These are phyloP conservation scores for Ascochyta clinopodiicola DNA, from an alignment of 2,329 filamentous ascomycete genomes.

Conservation along the genomic window DNA sequence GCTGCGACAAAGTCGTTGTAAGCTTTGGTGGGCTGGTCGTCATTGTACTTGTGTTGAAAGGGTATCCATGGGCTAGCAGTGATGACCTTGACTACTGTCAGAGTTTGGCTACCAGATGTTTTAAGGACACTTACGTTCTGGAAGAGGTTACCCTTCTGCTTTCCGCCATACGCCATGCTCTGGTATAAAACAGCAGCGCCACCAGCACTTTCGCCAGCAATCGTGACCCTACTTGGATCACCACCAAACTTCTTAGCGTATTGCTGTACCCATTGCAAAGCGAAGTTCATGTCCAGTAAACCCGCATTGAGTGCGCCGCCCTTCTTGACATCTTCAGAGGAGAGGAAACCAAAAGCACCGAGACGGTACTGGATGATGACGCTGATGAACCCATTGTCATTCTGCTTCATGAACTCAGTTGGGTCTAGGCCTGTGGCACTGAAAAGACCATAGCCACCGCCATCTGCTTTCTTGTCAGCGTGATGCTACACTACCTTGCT, in stretches of 20 bases:
- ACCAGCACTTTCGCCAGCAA: constrained; percentile 68
- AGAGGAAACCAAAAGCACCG: constrained; percentile 68
- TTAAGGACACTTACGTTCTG: constrained; percentile 33
- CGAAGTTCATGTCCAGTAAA: constrained; percentile 67
- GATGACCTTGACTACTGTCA: constrained; percentile 33
- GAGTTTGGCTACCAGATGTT: constrained; percentile 18
- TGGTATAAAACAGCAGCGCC: constrained; percentile 60
- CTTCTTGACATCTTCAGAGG: constrained; percentile 60
- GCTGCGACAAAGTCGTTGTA: constrained; percentile 40
- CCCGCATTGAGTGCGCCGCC: constrained; percentile 69
- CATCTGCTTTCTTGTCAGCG: constrained; percentile 46
- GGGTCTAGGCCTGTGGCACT: constrained; percentile 39
- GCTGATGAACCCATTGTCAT: constrained; percentile 58
- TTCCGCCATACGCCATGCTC: constrained; percentile 51
- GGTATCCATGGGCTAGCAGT: constrained; percentile 43
- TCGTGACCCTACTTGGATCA: constrained; percentile 64
- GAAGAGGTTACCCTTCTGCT: constrained; percentile 39
- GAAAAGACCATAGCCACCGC: constrained; percentile 49
- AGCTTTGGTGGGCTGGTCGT: constrained; percentile 34
- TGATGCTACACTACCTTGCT: constrained; percentile 3
- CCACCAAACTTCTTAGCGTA: constrained; percentile 62
- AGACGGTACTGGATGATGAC: constrained; percentile 71
- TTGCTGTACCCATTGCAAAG: constrained; percentile 66
- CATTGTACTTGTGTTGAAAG: constrained; percentile 42
- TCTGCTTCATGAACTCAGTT: constrained; percentile 48